Evolutionary conservation across 179 eudicot species (phyloP), one percentile per base, ranked within the genome.

Genomic region (Patellifolia procumbens): DNA sequence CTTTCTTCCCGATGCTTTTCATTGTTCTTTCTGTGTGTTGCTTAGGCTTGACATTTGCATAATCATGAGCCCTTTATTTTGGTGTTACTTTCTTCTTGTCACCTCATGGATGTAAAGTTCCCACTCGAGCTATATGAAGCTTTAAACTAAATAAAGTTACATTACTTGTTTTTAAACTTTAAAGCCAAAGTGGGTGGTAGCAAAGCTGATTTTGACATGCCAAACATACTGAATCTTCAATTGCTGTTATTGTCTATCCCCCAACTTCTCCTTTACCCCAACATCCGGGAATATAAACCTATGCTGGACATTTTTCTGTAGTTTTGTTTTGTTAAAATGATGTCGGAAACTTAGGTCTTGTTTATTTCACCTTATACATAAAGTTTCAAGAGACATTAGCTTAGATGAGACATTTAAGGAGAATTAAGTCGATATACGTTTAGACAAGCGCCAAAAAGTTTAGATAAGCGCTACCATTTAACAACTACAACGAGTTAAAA

Each of bases 21-120:
- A 19, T 22, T 73, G 26, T 39, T 42, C 46, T 12, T 12, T 35
- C 19, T 60, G n/a, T 35, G 52, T 62, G n/a, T n/a, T 74, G 19
- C 22, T 19, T 29, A 48, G 24, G 73, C 74, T 77, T 56, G 22
- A 71, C 42, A 37, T 43, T 5, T 64, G 5, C 20, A 28, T 34
- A 35, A 63, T 64, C 63, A 72, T 78, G 72, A 72, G 28, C 61
- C 72, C 34, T 19, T 49, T 55, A 13, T 56, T 52, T 51, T 52
- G 68, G 22, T 58, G 51, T 42, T 34, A 56, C 65, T 49, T 17
- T 31, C 32, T 61, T 37, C 66, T 78, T 69, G 68, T 68, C 56
- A 29, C 46, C 55, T 72, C 42, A 39, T 52, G 24, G 13, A 52
- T 37, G 70, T 35, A 35, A 68, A 34, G 32, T 20, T 58, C 20